Conservation (phyloP, 805 yeast genomes). For the Gaillardinia entomophila region DNA sequence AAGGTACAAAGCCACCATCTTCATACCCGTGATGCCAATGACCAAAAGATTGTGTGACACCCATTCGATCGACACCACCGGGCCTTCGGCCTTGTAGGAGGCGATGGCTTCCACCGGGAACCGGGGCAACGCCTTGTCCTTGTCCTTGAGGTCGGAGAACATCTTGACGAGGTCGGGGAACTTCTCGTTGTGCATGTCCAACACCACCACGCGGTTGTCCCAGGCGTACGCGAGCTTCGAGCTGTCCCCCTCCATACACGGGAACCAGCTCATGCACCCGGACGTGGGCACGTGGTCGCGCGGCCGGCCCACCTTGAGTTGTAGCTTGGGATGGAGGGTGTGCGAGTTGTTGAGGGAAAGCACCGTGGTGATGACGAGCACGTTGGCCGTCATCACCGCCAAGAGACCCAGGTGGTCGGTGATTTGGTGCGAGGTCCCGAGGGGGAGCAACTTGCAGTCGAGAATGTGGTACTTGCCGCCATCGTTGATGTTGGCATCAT, state of each 20-base stretch:
- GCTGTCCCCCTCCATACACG: slow-evolving; percentile 36
- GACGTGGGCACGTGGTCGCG: slow-evolving; percentile 22
- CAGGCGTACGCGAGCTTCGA: slow-evolving; percentile 63
- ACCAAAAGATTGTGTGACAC: neutral
- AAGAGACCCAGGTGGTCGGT: slow-evolving; percentile 56
- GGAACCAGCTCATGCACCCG: slow-evolving; percentile 62
- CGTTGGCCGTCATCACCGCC: slow-evolving; percentile 51
- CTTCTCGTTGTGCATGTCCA: slow-evolving; percentile 41
- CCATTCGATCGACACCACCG: slow-evolving; percentile 55
- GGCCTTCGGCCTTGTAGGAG: slow-evolving; percentile 13
- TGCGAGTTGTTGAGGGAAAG: slow-evolving; percentile 35
- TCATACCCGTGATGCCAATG: neutral
- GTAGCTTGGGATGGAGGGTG: slow-evolving; percentile 33
- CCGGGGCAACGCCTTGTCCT: slow-evolving; percentile 28
- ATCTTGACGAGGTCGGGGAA: slow-evolving; percentile 25
- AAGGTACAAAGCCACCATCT: neutral
- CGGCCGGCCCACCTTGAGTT: slow-evolving; percentile 48
- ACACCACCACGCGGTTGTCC: slow-evolving; percentile 53
- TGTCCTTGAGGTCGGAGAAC: slow-evolving; percentile 28
- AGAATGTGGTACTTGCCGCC: slow-evolving; percentile 11
- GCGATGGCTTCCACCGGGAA: slow-evolving; percentile 20
- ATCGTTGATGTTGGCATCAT: slow-evolving; percentile 16
- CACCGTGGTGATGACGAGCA: slow-evolving; percentile 50
- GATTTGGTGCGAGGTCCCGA: slow-evolving; percentile 48
- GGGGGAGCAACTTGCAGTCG: slow-evolving; percentile 47